These are phyloP conservation scores for Rhodocollybia butyracea DNA, from an alignment of 768 basidiomycete genomes.

Conservation along the genomic window DNA sequence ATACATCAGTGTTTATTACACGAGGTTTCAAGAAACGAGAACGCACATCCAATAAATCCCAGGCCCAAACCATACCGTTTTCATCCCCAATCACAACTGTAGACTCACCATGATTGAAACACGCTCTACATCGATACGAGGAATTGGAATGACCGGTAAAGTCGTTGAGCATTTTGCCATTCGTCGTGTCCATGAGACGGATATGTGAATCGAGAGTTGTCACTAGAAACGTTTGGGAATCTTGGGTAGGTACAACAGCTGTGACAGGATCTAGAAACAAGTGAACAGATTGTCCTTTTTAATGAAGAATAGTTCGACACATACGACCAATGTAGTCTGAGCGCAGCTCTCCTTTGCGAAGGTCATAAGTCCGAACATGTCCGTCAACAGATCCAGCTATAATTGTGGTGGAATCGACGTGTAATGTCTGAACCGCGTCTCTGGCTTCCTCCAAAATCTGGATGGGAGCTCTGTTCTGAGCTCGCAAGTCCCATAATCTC, in stretches of 20 bases:
- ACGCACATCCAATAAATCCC: conserved; percentile 87
- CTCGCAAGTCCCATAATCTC: conserved; percentile 86
- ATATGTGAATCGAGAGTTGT: conserved; percentile 82
- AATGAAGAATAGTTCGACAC: conserved; percentile 35
- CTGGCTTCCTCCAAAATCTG: conserved; percentile 86
- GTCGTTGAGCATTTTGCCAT: conserved; percentile 82
- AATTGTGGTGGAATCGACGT: conserved; percentile 64
- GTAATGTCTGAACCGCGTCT: conserved; percentile 80
- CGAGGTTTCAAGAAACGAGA: conserved; percentile 3
- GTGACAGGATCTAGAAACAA: conserved; percentile 73
- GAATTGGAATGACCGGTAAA: conserved; percentile 76
- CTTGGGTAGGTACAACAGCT: conserved; percentile 75
- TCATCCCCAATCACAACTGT: conserved; percentile 88
- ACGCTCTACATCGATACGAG: conserved; percentile 76
- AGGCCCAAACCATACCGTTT: conserved; percentile 83
- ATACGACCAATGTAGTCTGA: conserved; percentile 89
- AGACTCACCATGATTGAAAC: conserved; percentile 82
- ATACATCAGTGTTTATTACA: conserved; percentile 7
- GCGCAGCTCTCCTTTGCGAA: conserved; percentile 87
- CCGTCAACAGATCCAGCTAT: conserved; percentile 89
- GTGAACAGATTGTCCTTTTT: not conserved
- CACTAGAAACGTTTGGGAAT: conserved; percentile 77
- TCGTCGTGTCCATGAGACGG: conserved; percentile 79
- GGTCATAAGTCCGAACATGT: conserved; percentile 88
- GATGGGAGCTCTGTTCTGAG: conserved; percentile 81